A percentile compares a stretch with the other conserved stretches of the same genome.
Conservation (phyloP, 2,329 filamentous ascomycete genomes). For the Venturia carpophila region DNA sequence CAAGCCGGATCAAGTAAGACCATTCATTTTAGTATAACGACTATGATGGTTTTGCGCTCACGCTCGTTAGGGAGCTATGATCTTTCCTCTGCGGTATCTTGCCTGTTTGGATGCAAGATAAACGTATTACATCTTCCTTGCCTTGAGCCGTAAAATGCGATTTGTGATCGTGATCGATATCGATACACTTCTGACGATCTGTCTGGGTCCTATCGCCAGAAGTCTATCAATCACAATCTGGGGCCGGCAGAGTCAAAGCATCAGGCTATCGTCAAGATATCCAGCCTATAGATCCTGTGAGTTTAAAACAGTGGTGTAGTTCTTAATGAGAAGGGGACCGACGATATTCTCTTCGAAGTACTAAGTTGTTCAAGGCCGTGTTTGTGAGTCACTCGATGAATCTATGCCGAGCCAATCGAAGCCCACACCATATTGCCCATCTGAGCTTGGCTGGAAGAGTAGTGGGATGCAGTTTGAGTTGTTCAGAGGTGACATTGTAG, state of each 20-base stretch:
- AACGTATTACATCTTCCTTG: too few species aligned
- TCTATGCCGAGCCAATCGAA: conserved; percentile 43
- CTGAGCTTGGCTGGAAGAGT: conserved; percentile 15
- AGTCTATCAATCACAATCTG: too few species aligned
- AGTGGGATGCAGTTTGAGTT: background rate
- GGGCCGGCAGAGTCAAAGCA: too few species aligned
- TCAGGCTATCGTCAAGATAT: too few species aligned
- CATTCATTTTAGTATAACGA: background rate
- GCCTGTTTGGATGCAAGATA: too few species aligned
- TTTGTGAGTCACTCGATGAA: conserved; percentile 37
- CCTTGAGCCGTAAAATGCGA: too few species aligned
- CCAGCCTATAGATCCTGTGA: too few species aligned
- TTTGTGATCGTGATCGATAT: too few species aligned
- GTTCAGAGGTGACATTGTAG: conserved; percentile 13
- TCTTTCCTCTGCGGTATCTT: too few species aligned
- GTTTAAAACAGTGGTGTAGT: conserved; percentile 12
- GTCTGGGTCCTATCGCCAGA: too few species aligned
- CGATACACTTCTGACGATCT: too few species aligned
- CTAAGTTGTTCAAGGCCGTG: conserved; percentile 20
- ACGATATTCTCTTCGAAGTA: conserved; percentile 18
- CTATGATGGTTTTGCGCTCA: background rate
- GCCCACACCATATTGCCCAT: conserved; percentile 16
- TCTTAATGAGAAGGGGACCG: conserved; percentile 14
- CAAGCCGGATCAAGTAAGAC: background rate
- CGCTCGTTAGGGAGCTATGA: background rate